phyloP scores from a whole-genome alignment of 2,329 filamentous ascomycete genomes.

The Alternaria triticina region DNA sequence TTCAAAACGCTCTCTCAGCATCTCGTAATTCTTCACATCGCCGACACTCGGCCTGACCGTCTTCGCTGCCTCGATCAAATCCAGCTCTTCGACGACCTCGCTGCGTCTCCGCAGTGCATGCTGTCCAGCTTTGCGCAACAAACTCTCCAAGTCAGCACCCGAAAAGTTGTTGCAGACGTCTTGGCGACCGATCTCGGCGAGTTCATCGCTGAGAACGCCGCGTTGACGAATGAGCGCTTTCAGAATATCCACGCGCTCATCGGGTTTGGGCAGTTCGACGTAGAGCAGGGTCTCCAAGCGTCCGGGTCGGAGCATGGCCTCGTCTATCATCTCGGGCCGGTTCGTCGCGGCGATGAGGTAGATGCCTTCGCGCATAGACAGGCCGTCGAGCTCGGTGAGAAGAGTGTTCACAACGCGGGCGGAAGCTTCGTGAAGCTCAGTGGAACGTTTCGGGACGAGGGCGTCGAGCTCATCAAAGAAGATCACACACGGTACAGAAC shows the following conservation, averaged over 20 bases:
- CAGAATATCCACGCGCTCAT: constrained; percentile 86
- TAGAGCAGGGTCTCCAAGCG: constrained; percentile 88
- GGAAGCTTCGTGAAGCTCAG: constrained; percentile 77
- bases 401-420: constrained; percentile 93
- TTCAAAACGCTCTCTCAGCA: constrained; percentile 57
- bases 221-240: constrained; percentile 63
- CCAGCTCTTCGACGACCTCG: constrained; percentile 55
- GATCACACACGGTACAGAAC: constrained; percentile 87
- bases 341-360: constrained; percentile 97
- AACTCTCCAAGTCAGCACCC: constrained; percentile 67
- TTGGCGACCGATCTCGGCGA: constrained; percentile 68
- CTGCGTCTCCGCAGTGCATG: constrained; percentile 58
- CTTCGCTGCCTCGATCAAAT: constrained; percentile 53
- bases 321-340: constrained; percentile 93
- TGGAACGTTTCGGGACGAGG: constrained; percentile 82
- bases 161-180: constrained; percentile 78
- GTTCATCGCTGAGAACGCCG: constrained; percentile 59
- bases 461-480: constrained; percentile 99
- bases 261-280: constrained; percentile 79
- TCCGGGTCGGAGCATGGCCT: constrained; percentile 90
- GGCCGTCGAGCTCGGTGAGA: constrained; percentile 90
- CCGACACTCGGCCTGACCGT: constrained; percentile 60
- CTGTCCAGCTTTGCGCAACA: constrained; percentile 66
- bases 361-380: constrained; percentile 79
- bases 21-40: constrained; percentile 64